These are phyloP conservation scores for Verticillium nubilum DNA, from an alignment of 2,329 filamentous ascomycete species.

Conservation along the genomic window DNA sequence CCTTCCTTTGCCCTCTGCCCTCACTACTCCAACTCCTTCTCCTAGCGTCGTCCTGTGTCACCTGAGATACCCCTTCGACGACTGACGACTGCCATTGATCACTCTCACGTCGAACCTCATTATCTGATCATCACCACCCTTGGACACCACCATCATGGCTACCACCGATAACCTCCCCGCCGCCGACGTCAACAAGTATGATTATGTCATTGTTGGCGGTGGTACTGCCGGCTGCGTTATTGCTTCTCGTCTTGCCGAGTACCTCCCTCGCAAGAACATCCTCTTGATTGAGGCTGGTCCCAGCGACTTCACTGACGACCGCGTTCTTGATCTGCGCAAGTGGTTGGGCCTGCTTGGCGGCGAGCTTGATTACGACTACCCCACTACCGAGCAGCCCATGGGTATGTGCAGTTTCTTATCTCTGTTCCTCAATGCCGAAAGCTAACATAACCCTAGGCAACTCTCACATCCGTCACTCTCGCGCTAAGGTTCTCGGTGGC, in stretches of 20 bases:
- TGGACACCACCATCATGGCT: conserved; percentile 35
- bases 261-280: conserved; percentile 75
- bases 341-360: conserved; percentile 82
- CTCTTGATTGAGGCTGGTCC: conserved; percentile 85
- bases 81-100: neutral
- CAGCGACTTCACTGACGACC: conserved; percentile 82
- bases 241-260: conserved; percentile 72
- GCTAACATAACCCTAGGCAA: conserved; percentile 53
- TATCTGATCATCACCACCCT: neutral
- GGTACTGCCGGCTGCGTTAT: conserved; percentile 84
- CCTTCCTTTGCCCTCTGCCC: neutral
- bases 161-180: conserved; percentile 64
- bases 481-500: conserved; percentile 86
- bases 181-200: conserved; percentile 62
- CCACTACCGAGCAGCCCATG: conserved; percentile 82
- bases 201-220: conserved; percentile 82
- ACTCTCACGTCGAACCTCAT: neutral
- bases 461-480: conserved; percentile 85
- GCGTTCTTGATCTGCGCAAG: conserved; percentile 79
- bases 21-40: neutral
- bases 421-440: neutral
- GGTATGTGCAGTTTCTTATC: conserved; percentile 31
- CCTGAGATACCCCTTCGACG: neutral
- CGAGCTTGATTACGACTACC: conserved; percentile 87
- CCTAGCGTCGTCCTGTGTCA: neutral